Conservation (phyloP, 257 asterid genomes). For the Solanum appendiculatum region DNA sequence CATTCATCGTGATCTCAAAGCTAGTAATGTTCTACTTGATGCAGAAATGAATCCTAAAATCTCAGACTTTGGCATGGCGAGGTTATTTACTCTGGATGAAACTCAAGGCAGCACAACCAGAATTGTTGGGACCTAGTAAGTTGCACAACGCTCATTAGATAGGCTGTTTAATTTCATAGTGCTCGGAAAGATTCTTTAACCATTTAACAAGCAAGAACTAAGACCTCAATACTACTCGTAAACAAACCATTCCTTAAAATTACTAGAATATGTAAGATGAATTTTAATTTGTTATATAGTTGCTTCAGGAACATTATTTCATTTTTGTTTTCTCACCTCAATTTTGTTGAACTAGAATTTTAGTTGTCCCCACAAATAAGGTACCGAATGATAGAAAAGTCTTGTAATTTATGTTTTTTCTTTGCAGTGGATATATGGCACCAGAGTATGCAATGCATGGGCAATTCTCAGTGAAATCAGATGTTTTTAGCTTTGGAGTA, state of each 20-base stretch:
- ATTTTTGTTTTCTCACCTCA: background rate
- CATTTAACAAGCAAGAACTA: background rate
- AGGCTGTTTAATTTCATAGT: background rate
- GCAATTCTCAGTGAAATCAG: conserved; percentile 1
- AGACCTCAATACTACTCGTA: background rate
- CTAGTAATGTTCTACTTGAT: conserved; percentile 23
- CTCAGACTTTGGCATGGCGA: conserved; percentile 24
- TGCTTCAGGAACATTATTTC: background rate
- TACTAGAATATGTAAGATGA: background rate
- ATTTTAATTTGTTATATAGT: background rate
- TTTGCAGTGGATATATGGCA: conserved; percentile 20
- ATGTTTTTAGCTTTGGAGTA: conserved; percentile 19
- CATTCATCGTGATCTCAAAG: too few species aligned
- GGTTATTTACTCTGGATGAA: background rate
- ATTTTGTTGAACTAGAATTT: background rate
- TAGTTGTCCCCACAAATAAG: background rate
- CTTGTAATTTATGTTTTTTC: background rate
- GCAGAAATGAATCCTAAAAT: conserved; percentile 25
- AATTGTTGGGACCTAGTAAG: background rate
- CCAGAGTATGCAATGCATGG: conserved; percentile 8
- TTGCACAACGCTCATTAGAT: too few species aligned
- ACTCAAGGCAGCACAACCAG: background rate
- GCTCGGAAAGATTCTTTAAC: background rate
- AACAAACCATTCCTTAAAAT: background rate
- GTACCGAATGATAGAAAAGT: background rate